Conservation (phyloP, 805 yeast species). For the Candida koratica region DNA sequence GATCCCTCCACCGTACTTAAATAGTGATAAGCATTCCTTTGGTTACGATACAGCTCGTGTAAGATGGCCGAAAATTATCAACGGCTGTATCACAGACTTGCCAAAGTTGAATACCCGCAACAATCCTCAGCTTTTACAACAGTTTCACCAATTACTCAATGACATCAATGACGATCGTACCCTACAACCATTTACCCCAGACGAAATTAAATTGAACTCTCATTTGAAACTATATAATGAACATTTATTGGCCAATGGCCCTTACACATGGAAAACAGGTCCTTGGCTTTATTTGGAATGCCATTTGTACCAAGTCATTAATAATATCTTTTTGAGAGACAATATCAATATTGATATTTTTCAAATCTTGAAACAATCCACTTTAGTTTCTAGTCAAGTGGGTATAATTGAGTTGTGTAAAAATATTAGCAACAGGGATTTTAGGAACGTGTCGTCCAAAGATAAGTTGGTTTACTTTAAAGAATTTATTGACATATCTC, state of each 20-base stretch:
- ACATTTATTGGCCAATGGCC: conserved; percentile 19
- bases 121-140: not conserved
- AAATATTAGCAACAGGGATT: conserved; percentile 42
- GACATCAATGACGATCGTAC: conserved; percentile 33
- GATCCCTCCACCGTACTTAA: conserved; percentile 50
- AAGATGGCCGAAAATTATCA: conserved; percentile 85
- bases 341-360: conserved; percentile 64
- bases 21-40: conserved; percentile 71
- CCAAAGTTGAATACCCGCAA: conserved; percentile 6
- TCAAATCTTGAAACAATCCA: conserved; percentile 59
- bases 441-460: conserved; percentile 25
- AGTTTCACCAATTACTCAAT: conserved; percentile 38
- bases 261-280: conserved; percentile 69
- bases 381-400: conserved; percentile 67
- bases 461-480: conserved; percentile 57
- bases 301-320: conserved; percentile 68
- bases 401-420: conserved; percentile 83
- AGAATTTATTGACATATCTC: conserved; percentile 81
- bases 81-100: conserved; percentile 45
- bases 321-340: conserved; percentile 34
- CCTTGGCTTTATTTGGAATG: conserved; percentile 93
- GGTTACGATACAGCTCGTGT: conserved; percentile 72
- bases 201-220: conserved; percentile 40
- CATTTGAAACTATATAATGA: conserved; percentile 58
- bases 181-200: conserved; percentile 26